A percentile compares a stretch with the other conserved stretches of the same genome.
Evolutionary conservation across 768 basidiomycete species (phyloP).

Genomic region (Lactarius evosmus): DNA sequence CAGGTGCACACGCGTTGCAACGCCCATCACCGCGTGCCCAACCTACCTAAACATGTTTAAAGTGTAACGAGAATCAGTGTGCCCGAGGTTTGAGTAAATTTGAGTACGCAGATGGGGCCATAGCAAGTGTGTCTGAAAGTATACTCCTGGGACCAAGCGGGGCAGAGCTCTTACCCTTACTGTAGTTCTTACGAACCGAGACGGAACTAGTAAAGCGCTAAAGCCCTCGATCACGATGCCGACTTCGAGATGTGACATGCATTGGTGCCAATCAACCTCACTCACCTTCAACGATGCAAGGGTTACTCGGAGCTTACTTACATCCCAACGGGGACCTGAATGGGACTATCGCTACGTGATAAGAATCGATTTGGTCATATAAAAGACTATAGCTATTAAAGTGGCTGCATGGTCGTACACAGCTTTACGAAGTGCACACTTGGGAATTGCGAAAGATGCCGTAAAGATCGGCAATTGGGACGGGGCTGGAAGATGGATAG

Average conservation of each 20-base stretch:
- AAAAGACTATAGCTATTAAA: neutral
- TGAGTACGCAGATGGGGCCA: neutral
- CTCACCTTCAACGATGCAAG: neutral
- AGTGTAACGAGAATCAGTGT: neutral
- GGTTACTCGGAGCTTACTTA: neutral
- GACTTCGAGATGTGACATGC: neutral
- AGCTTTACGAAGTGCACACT: neutral
- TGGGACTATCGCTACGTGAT: neutral
- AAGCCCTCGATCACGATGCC: neutral
- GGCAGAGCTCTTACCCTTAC: neutral
- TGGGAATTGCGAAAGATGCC: neutral
- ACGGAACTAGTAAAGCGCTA: too few relatives aligned
- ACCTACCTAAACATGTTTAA: too few relatives aligned
- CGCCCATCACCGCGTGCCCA: neutral
- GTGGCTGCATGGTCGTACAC: neutral
- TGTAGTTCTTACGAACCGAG: too few relatives aligned
- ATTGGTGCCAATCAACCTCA: too few relatives aligned
- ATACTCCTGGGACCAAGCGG: neutral
- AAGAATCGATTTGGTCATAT: neutral
- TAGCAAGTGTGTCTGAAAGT: neutral
- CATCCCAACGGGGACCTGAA: neutral
- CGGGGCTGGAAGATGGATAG: neutral
- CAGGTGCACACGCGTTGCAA: neutral
- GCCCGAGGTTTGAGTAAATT: neutral
- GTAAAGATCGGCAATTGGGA: neutral